Base-by-base conservation (phyloP, 2,329 filamentous ascomycete species). In the Apiospora phragmitis region DNA sequence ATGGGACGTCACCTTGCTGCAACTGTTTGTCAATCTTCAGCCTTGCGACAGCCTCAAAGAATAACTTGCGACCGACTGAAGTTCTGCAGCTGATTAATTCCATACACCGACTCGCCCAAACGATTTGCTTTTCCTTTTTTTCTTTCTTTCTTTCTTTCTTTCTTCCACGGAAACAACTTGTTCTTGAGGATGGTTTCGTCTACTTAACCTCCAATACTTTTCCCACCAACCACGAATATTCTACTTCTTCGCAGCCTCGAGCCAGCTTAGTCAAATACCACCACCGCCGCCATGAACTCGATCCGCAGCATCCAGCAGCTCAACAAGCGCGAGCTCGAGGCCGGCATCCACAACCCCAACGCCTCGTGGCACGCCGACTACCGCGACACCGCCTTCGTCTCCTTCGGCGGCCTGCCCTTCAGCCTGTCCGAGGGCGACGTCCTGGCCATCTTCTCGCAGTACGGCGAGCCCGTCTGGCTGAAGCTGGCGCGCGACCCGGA, bases 341-440 rank as follows among this genome's bases (percentile, higher is more conserved):
- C 94, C 80, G 94, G 92, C 47, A 70, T 72, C 32, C 51, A 69
- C 69, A 62, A 69, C 2, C 92, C 95, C 55, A 91, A 94, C 82
- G 95, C 92, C 73, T 98, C 95, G 70, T 98, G 95, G 95, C 95
- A 98, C 81, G 92, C 92, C 80, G 97, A 99, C 85, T 99, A 98
- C 83, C 93, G 94, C 83, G 96, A 97, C 84, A 98, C 96, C 1
- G 97, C 96, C 71, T 99, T 95, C 81, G 86, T 99, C 80, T 97
- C 98, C 86, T 95, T 99, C 76, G 97, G 97, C 78, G 95, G 95
- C 38, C 88, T 99, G 16, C 94, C 95, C 4, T 97, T 93, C 82
- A 94, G 97, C 78, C 88, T 99, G 51, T 94, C 94, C 67, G 96
- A 99, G 84, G 97, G 97, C 82, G 96, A 99, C 82, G 88, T 99